A percentile compares a stretch with the other conserved stretches of the same genome.
Conservation (phyloP, 129 eudicot genomes). For the Solidago caesia region DNA sequence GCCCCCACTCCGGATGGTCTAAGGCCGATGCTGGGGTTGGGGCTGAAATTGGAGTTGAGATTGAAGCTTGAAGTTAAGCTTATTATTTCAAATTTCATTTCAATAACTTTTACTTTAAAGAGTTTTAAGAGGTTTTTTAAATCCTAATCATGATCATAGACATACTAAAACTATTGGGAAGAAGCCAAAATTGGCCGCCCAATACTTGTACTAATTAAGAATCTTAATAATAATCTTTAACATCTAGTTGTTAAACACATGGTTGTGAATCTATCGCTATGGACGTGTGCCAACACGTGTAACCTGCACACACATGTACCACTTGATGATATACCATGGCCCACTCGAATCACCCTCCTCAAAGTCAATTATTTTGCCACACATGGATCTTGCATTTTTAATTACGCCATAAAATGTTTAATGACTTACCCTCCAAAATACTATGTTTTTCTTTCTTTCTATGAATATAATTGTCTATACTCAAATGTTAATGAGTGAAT, state of each 20-base stretch:
- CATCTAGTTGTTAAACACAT: neutral
- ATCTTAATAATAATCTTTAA: neutral
- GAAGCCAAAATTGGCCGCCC: neutral
- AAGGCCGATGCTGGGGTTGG: too few relatives aligned
- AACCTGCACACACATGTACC: conserved; percentile 18
- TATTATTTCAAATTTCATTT: too few relatives aligned
- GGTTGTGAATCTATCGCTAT: conserved; percentile 24
- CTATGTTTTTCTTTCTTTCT: neutral
- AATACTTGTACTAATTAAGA: neutral
- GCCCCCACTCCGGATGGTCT: too few relatives aligned
- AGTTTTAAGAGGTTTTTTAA: too few relatives aligned
- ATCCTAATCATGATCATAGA: too few relatives aligned
- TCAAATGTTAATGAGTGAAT: too few relatives aligned
- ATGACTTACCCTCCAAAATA: conserved; percentile 15
- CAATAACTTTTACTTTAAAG: too few relatives aligned
- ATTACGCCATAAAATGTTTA: conserved; percentile 7
- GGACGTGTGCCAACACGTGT: conserved; percentile 38
- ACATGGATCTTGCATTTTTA: neutral
- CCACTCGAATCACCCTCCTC: neutral
- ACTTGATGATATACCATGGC: conserved; percentile 10
- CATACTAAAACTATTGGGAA: too few relatives aligned
- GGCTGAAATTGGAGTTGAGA: too few relatives aligned
- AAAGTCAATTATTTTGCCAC: conserved; percentile 14
- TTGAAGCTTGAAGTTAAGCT: too few relatives aligned
- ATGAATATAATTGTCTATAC: neutral